These are phyloP conservation scores for sunflower (Helianthus annuus) DNA, from an alignment of 129 eudicot genomes.

Conservation along the genomic window DNA sequence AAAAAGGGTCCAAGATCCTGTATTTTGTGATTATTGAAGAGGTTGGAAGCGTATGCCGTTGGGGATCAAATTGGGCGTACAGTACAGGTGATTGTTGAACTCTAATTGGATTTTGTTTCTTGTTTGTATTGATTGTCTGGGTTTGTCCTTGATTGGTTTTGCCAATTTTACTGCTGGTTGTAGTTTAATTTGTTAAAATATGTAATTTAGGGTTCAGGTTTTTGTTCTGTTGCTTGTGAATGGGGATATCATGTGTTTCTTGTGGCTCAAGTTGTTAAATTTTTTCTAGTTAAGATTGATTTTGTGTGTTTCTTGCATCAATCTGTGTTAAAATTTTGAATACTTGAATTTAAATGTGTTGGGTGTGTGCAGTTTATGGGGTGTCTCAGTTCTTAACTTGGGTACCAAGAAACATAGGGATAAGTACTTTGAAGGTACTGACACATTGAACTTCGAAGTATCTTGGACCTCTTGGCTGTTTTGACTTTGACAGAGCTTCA, in stretches of 20 bases:
- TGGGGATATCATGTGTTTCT: no score
- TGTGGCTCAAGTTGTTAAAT: no score
- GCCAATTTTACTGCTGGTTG: no score
- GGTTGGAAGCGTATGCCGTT: slow-evolving; percentile 88
- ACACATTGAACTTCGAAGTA: slow-evolving; percentile 78
- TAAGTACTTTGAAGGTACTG: slow-evolving; percentile 83
- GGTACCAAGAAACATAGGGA: slow-evolving; percentile 50
- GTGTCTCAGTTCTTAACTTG: slow-evolving; percentile 90
- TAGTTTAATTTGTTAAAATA: no score
- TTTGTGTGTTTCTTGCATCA: neutral
- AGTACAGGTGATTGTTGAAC: slow-evolving; percentile 63
- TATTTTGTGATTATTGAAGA: slow-evolving; percentile 87
- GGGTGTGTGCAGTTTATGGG: slow-evolving; percentile 69
- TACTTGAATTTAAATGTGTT: neutral
- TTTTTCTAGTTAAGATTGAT: no score
- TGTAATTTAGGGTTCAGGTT: no score
- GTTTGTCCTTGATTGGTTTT: no score
- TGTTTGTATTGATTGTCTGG: no score
- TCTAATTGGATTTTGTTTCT: neutral
- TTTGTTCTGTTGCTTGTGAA: no score
- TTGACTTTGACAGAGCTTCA: no score
- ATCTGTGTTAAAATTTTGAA: neutral
- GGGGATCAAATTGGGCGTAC: slow-evolving; percentile 97
- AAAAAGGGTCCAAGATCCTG: slow-evolving; percentile 51
- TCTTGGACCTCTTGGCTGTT: slow-evolving; percentile 9